phyloP scores from a whole-genome alignment of 1,284 basidiomycete genomes.

The Leccinum angustisporum region DNA sequence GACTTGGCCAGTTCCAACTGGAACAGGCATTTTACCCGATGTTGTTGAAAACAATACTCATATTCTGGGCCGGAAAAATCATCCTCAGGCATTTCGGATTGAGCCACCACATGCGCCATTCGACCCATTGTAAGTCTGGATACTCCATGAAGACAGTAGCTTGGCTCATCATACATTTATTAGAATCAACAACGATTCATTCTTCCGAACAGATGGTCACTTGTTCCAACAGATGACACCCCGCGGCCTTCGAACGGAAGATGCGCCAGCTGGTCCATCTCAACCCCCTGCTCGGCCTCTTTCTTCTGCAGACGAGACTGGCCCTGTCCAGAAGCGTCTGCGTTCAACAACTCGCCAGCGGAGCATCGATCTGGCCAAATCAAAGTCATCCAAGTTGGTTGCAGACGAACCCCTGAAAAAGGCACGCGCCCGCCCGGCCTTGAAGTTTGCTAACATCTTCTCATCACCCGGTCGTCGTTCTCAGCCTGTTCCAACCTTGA shows the following conservation, averaged over 20 bases:
- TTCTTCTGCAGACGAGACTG: conserved; percentile 77
- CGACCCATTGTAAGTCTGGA: conserved; percentile 60
- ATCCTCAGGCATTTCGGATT: conserved; percentile 54
- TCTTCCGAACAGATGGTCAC: conserved; percentile 57
- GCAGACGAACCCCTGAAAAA: conserved; percentile 74
- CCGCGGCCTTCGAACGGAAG: conserved; percentile 39
- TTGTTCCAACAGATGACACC: conserved; percentile 48
- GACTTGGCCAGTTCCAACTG: conserved; percentile 41
- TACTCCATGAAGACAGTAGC: conserved; percentile 2
- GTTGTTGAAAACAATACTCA: conserved; percentile 50
- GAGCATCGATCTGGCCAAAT: conserved; percentile 39
- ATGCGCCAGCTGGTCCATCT: conserved; percentile 39
- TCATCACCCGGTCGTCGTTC: conserved; percentile 74
- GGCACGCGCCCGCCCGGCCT: conserved; percentile 79
- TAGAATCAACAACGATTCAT: conserved; percentile 63
- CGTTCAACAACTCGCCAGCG: conserved; percentile 62
- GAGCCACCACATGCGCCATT: conserved; percentile 48
- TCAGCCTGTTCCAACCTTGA: conserved; percentile 65
- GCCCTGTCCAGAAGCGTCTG: conserved; percentile 71
- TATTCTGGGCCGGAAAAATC: conserved; percentile 55
- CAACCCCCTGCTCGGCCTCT: conserved; percentile 59
- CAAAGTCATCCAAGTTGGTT: conserved; percentile 56
- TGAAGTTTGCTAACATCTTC: conserved; percentile 78
- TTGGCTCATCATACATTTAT: conserved; percentile 7
- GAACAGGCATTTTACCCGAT: conserved; percentile 70